These are phyloP conservation scores for Actinomucor elegans DNA, from an alignment of 371 early-diverging fungal genomes.

Conservation along the genomic window DNA sequence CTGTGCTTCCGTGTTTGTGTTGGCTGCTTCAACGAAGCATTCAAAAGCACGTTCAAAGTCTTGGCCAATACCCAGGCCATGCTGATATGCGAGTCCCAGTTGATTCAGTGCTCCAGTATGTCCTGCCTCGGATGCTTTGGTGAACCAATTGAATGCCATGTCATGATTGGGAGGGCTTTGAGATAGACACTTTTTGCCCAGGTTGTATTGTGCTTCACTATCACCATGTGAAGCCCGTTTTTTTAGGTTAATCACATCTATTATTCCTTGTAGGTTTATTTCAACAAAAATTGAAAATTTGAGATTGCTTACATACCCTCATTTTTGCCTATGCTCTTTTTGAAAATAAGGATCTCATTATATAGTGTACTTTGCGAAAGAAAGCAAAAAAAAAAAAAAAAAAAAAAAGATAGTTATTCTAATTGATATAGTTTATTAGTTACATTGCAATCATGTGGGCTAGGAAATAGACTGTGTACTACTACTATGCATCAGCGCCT, in stretches of 20 bases:
- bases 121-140: neutral
- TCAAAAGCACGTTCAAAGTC: neutral
- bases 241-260: neutral
- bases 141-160: neutral
- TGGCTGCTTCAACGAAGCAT: slow-evolving; percentile 8
- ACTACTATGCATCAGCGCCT: no score
- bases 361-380: neutral
- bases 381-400: neutral
- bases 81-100: neutral
- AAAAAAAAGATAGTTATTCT: neutral
- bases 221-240: neutral
- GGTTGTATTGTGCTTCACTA: neutral
- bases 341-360: neutral
- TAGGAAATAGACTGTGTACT: no score
- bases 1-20: neutral
- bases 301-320: neutral
- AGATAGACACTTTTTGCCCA: neutral
- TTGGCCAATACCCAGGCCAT: slow-evolving; percentile 1
- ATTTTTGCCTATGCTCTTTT: neutral
- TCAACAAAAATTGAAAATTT: neutral
- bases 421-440: no score
- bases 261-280: no score
- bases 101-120: slow-evolving; percentile 1
- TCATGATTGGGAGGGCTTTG: neutral
- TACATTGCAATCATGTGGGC: no score